phyloP scores from a whole-genome alignment of 768 basidiomycete species.

The Termitomyces sp. region DNA sequence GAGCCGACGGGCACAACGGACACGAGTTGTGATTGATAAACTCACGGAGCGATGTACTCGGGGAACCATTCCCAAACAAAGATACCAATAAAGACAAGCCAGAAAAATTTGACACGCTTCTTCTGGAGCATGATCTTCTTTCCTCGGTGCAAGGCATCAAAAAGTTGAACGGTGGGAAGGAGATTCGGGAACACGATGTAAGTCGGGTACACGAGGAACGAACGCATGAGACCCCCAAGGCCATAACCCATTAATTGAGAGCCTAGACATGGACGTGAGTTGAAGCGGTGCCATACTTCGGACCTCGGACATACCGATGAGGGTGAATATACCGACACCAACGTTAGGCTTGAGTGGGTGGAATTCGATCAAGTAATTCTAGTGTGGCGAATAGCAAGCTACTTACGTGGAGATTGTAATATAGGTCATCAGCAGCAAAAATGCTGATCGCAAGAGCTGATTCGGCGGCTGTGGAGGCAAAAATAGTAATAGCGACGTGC shows the following conservation, averaged over 20 bases:
- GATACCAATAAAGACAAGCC: conserved; percentile 46
- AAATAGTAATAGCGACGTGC: conserved; percentile 59
- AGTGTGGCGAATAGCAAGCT: not conserved
- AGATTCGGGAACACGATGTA: conserved; percentile 37
- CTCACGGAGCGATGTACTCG: conserved; percentile 39
- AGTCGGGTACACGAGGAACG: conserved; percentile 47
- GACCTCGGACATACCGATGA: conserved; percentile 4
- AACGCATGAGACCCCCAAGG: conserved; percentile 23
- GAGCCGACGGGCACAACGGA: not conserved
- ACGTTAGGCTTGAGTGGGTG: conserved; percentile 28
- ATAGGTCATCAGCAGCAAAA: conserved; percentile 50
- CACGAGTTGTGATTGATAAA: not conserved
- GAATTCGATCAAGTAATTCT: not conserved
- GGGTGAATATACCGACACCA: conserved; percentile 8
- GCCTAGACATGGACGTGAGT: conserved; percentile 9
- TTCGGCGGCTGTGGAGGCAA: conserved; percentile 53
- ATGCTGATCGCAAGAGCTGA: conserved; percentile 56
- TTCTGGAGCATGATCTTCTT: conserved; percentile 37
- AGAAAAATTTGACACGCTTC: conserved; percentile 57
- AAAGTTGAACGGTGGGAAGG: conserved; percentile 35
- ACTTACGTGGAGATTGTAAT: conserved; percentile 36
- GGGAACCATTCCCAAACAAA: conserved; percentile 57
- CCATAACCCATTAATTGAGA: conserved; percentile 39
- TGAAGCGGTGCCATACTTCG: not conserved
- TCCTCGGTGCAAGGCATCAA: conserved; percentile 37